Evolutionary conservation across 2,329 filamentous ascomycete genomes (phyloP).

Genomic region (Botrytis aclada): DNA sequence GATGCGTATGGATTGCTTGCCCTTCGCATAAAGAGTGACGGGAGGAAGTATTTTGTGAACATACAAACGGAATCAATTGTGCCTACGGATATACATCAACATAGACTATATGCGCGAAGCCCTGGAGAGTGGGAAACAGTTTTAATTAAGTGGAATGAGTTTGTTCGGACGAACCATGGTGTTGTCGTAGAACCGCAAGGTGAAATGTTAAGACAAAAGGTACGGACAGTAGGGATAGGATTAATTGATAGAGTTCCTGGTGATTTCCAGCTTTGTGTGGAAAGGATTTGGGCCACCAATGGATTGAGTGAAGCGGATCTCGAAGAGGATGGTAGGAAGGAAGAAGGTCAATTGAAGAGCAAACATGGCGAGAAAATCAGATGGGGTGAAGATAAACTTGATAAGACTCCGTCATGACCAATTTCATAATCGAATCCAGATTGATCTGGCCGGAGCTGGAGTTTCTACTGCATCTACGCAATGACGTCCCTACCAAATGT

Average conservation of each 20-base stretch:
- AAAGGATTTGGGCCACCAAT: constrained; percentile 90
- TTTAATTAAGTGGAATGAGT: constrained; percentile 85
- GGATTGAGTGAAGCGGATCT: constrained; percentile 27
- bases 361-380: constrained; percentile 45
- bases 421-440: background rate
- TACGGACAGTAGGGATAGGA: constrained; percentile 81
- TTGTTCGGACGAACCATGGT: constrained; percentile 92
- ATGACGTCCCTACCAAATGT: background rate
- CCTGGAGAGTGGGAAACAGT: constrained; percentile 93
- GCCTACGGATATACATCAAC: constrained; percentile 93
- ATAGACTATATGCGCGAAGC: constrained; percentile 74
- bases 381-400: constrained; percentile 38
- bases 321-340: constrained; percentile 33
- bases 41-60: constrained; percentile 90
- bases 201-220: constrained; percentile 81
- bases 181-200: constrained; percentile 90
- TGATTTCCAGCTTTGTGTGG: constrained; percentile 81
- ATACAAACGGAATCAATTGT: constrained; percentile 92
- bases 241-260: constrained; percentile 86
- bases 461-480: background rate
- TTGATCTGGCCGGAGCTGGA: background rate
- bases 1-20: constrained; percentile 87
- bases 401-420: background rate
- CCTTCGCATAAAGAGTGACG: constrained; percentile 84
- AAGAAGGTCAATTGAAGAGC: constrained; percentile 42